These are phyloP conservation scores for Neocallimastix lanati DNA, from an alignment of 192 early-diverging fungal genomes.

Conservation along the genomic window DNA sequence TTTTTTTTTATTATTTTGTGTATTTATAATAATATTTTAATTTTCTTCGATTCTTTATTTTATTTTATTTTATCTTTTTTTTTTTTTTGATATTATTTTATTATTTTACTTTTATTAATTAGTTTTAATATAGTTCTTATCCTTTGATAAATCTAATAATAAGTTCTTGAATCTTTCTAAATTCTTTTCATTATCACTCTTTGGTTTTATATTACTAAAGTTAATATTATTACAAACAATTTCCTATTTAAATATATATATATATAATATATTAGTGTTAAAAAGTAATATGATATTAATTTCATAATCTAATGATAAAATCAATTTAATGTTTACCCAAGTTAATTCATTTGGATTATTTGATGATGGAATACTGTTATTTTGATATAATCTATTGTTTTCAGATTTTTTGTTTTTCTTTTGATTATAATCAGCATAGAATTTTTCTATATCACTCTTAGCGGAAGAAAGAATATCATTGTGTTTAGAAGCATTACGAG, in stretches of 20 bases:
- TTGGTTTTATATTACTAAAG: not conserved
- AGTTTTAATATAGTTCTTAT: not conserved
- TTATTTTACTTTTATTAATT: not conserved
- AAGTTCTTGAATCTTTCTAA: not conserved
- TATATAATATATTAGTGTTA: too few relatives aligned
- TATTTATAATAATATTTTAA: too few relatives aligned
- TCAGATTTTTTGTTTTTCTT: not conserved
- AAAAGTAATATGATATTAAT: too few relatives aligned
- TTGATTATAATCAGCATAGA: not conserved
- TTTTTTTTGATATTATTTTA: too few relatives aligned
- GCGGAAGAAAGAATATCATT: not conserved
- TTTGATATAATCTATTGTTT: not conserved
- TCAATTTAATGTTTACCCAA: not conserved
- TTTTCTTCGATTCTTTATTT: too few relatives aligned
- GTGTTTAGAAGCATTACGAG: not conserved
- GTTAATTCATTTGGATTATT: not conserved
- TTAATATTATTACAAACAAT: not conserved
- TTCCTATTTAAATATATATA: too few relatives aligned
- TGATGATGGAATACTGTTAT: not conserved
- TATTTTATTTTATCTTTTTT: too few relatives aligned
- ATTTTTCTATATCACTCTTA: not conserved
- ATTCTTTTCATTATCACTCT: not conserved
- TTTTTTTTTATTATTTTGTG: too few relatives aligned
- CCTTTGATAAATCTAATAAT: not conserved
- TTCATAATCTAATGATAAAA: too few relatives aligned